Base-by-base conservation (phyloP, 345 rosid species). In the Citrus glauca region DNA sequence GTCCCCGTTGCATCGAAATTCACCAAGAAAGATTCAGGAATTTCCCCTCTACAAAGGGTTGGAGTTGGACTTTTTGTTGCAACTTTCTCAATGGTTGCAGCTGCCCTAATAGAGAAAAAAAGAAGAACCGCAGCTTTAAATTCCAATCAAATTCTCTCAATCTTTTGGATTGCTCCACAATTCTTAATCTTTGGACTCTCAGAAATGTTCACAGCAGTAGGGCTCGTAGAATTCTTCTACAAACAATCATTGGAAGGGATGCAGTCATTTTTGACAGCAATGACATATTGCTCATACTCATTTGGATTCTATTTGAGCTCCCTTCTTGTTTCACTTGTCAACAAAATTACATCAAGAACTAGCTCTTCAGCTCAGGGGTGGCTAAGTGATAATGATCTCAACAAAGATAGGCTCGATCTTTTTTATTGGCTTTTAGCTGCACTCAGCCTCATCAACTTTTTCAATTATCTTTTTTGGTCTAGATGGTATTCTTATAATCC, bases 121-220 rank as follows among this genome's bases (percentile, higher is more conserved):
- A 87, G 97, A 77, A 81, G 89, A 0, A 73, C 45, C 16, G 63
- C 80, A 37, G 71, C 80, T 61, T 57, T 84, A 67, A 32, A 76
- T 30, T 59, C 71, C 38, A 73, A 78, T 19, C 66, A 66, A 80
- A 86, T 78, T 4, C 63, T 90, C 9, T 87, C 90, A 13, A 77
- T 91, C 69, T 89, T 93, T 69, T 93, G 97, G 94, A 86, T 91
- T 53, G 88, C 92, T 8, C 91, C 91, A 0, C 95, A 90, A 80
- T 91, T 85, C 73, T 67, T 87, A 28, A 86, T 93, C 67, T 93
- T 93, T 13, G 91, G 94, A 5, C 74, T 90, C 2, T 87, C 95
- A 8, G 88, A 91, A 74, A 91, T 90, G 93, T 90, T 93, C 80
- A 90, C 95, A 0, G 89, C 91, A 7, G 91, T 91, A 1, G 95